Base-by-base conservation (phyloP, 495 filamentous ascomycete species). In the Tirmania nivea region DNA sequence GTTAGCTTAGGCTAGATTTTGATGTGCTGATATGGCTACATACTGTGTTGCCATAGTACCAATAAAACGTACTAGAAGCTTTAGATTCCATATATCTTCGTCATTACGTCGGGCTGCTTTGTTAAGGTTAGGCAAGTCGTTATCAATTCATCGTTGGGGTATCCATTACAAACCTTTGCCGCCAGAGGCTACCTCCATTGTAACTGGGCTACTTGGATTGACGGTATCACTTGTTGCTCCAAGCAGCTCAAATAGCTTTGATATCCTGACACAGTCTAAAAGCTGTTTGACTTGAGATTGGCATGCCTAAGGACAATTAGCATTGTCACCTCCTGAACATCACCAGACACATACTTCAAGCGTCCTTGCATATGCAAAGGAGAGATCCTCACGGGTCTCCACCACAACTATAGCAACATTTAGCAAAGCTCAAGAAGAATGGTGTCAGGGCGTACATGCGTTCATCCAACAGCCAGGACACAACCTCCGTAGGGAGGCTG, bases 391-490 rank as follows among this genome's bases (percentile, higher is more conserved):
- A 39, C 73, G 73, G 42, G 67, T 68, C 59, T 84, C 80, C 10
- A 68, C 60, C 49, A 75, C 73, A n/a, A 80, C 69, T 78, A 31
- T 51, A 49, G 35, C 4, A 12, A 56, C 52, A 52, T 61, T 52
- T 68, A 53, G 25, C 25, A 31, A 31, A 31, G 25, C 25, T 31
- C 25, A 31, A 31, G 25, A 31, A 31, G 25, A 31, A 31, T 5
- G 3, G 25, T 31, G 25, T 31, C 25, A 31, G 25, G 39, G 53
- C 48, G 36, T 31, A 64, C 69, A 36, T 55, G 76, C 76, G 60
- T 56, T 85, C 77, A 42, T 78, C 68, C 10, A 92, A 68, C 3
- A 89, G 73, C 86, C 86, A 94, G 17, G 70, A 50, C 20, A 86
- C 70, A 17, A 92, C 60, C 53, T 84, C 78, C 52, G 86, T 77